Evolutionary conservation across 306 rosid genomes (phyloP).

Genomic region (Rosa multiflora): DNA sequence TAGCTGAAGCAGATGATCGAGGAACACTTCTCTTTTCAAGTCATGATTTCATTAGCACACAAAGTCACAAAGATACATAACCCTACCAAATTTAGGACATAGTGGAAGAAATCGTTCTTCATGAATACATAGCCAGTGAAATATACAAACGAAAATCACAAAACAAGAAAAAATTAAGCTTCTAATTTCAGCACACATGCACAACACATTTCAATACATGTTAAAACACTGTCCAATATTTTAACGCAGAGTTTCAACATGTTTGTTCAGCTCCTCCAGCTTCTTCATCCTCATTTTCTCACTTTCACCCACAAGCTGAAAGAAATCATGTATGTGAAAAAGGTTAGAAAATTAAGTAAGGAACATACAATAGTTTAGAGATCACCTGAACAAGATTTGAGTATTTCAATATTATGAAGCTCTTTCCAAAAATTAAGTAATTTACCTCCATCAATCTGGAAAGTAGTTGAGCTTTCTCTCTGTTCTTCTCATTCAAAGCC

Average conservation of each 20-base stretch:
- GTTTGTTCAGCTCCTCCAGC: constrained; percentile 91
- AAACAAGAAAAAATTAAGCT: neutral
- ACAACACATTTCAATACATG: constrained; percentile 23
- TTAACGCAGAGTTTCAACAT: constrained; percentile 55
- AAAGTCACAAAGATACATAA: neutral
- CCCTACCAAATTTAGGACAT: neutral
- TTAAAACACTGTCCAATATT: constrained; percentile 14
- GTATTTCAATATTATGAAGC: neutral
- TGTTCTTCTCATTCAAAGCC: constrained; percentile 81
- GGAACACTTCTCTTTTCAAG: neutral
- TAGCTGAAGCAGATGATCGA: neutral
- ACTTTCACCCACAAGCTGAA: constrained; percentile 53
- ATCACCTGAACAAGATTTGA: neutral
- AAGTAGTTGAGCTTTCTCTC: constrained; percentile 58
- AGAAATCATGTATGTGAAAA: neutral
- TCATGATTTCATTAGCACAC: constrained; percentile 2
- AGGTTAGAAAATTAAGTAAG: neutral
- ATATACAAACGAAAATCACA: constrained; percentile 23
- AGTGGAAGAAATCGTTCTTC: neutral
- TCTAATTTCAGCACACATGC: constrained; percentile 48
- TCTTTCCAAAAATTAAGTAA: neutral
- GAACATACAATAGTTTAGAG: neutral
- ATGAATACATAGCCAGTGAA: constrained; percentile 22
- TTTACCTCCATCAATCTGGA: constrained; percentile 53
- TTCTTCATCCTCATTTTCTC: constrained; percentile 77